These are phyloP conservation scores for Xylariaceae sp. DNA, from an alignment of 2,329 filamentous ascomycete species.

Conservation along the genomic window DNA sequence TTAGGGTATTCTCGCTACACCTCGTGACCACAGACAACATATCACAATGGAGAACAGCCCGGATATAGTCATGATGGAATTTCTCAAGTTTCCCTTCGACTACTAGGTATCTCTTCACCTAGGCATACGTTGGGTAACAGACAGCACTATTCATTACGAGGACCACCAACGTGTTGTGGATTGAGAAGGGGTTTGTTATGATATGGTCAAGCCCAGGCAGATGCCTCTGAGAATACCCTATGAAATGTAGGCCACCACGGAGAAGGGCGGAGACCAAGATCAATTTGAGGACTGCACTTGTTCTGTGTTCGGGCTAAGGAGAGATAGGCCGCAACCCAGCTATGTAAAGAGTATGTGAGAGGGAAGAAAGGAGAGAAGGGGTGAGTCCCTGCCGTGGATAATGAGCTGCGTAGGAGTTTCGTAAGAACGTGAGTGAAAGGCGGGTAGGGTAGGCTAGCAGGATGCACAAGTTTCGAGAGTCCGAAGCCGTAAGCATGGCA, in stretches of 20 bases:
- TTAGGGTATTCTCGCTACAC: too few relatives aligned
- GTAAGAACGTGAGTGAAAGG: slow-evolving; percentile 18
- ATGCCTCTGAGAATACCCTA: slow-evolving; percentile 19
- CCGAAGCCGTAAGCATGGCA: not conserved
- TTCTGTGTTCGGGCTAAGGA: slow-evolving; percentile 11
- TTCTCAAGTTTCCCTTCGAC: slow-evolving; percentile 28
- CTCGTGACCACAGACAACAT: too few relatives aligned
- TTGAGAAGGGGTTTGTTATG: slow-evolving; percentile 32
- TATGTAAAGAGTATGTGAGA: slow-evolving; percentile 17
- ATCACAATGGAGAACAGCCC: not conserved
- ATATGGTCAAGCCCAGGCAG: slow-evolving; percentile 18
- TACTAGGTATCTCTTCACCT: slow-evolving; percentile 37
- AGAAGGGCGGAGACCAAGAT: slow-evolving; percentile 10
- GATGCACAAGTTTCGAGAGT: slow-evolving; percentile 2
- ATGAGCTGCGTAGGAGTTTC: slow-evolving; percentile 3
- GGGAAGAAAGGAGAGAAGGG: slow-evolving; percentile 16
- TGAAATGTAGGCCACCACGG: slow-evolving; percentile 15
- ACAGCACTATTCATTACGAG: slow-evolving; percentile 20
- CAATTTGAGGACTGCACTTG: slow-evolving; percentile 11
- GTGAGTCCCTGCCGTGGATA: slow-evolving; percentile 6
- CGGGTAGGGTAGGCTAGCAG: slow-evolving; percentile 9
- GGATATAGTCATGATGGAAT: slow-evolving; percentile 2
- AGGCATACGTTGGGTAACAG: slow-evolving; percentile 30
- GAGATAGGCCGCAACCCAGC: slow-evolving; percentile 13
- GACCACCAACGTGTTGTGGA: slow-evolving; percentile 25